These are phyloP conservation scores for Babesia gibsoni DNA, from an alignment of 169 alveolate species.

Conservation along the genomic window DNA sequence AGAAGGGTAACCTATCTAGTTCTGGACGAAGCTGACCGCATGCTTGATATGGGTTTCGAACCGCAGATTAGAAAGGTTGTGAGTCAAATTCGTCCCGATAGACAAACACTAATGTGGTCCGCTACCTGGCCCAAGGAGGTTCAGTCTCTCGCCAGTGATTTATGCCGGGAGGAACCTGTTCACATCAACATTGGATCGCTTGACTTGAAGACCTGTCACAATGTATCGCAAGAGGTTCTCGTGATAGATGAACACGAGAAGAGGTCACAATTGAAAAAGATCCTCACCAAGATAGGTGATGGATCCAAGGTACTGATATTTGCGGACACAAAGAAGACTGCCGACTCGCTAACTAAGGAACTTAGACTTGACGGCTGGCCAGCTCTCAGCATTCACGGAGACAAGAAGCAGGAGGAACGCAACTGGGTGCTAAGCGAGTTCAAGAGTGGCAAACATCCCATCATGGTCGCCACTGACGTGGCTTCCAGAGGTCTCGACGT, in stretches of 20 bases:
- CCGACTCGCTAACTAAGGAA: slow-evolving; percentile 85
- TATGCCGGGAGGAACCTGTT: slow-evolving; percentile 93
- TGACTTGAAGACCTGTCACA: slow-evolving; percentile 88
- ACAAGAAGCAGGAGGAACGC: slow-evolving; percentile 92
- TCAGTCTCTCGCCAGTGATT: slow-evolving; percentile 89
- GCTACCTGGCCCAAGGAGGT: slow-evolving; percentile 99
- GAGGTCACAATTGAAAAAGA: slow-evolving; percentile 57
- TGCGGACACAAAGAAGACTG: slow-evolving; percentile 84
- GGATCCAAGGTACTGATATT: slow-evolving; percentile 85
- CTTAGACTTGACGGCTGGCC: slow-evolving; percentile 91
- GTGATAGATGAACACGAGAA: slow-evolving; percentile 79
- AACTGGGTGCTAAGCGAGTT: slow-evolving; percentile 91
- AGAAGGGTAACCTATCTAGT: slow-evolving; percentile 95
- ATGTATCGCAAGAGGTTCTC: slow-evolving; percentile 84
- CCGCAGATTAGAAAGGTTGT: slow-evolving; percentile 93
- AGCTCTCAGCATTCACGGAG: slow-evolving; percentile 96
- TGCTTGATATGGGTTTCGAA: slow-evolving; percentile 99
- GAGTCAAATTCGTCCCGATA: slow-evolving; percentile 87
- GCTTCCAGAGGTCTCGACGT: slow-evolving; percentile 99
- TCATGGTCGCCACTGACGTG: slow-evolving; percentile 99
- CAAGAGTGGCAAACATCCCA: slow-evolving; percentile 91
- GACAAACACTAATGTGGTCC: slow-evolving; percentile 96
- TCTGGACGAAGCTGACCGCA: slow-evolving; percentile 98
- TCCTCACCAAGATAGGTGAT: slow-evolving; percentile 72
- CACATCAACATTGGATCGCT: slow-evolving; percentile 94